Percentiles rank a stretch among this genome's conserved stretches.
These are phyloP conservation scores for Rhynchosporium agropyri DNA, from an alignment of 2,329 filamentous ascomycete species.

Conservation along the genomic window DNA sequence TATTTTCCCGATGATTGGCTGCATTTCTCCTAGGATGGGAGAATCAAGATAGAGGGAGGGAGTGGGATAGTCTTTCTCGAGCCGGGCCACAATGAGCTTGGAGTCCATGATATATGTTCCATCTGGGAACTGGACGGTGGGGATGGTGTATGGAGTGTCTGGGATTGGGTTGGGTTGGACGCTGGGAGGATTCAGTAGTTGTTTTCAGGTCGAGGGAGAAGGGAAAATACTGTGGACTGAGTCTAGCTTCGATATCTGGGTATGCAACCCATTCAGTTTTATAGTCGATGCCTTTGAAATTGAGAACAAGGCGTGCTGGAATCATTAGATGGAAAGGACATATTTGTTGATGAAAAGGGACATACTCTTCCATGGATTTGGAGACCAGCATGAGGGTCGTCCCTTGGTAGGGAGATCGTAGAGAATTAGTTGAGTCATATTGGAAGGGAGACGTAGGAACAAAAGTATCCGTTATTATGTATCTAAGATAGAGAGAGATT, in stretches of 20 bases:
- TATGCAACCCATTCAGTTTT: constrained; percentile 72
- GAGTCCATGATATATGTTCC: constrained; percentile 67
- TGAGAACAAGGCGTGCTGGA: constrained; percentile 64
- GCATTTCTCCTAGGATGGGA: constrained; percentile 50
- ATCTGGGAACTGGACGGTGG: constrained; percentile 57
- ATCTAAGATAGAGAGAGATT: too few relatives aligned
- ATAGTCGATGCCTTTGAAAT: constrained; percentile 70
- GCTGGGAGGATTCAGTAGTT: constrained; percentile 33
- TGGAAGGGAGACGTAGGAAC: neutral
- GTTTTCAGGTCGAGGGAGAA: neutral
- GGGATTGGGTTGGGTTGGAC: constrained; percentile 49
- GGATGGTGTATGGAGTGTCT: constrained; percentile 55
- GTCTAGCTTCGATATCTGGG: constrained; percentile 60
- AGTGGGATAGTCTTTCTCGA: constrained; percentile 61
- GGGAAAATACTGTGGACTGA: constrained; percentile 55
- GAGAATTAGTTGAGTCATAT: constrained; percentile 49
- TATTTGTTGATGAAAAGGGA: constrained; percentile 11
- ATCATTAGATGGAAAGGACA: constrained; percentile 2
- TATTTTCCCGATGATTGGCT: constrained; percentile 44
- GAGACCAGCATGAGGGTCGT: constrained; percentile 58
- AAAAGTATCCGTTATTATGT: too few relatives aligned
- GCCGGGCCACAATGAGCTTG: constrained; percentile 56
- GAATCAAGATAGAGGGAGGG: constrained; percentile 62
- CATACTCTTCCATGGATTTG: constrained; percentile 72
- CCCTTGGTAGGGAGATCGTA: constrained; percentile 64